Evolutionary conservation across 768 basidiomycete species (phyloP), one percentile per base, ranked within the genome.

Genomic region (Pisolithus microcarpus): DNA sequence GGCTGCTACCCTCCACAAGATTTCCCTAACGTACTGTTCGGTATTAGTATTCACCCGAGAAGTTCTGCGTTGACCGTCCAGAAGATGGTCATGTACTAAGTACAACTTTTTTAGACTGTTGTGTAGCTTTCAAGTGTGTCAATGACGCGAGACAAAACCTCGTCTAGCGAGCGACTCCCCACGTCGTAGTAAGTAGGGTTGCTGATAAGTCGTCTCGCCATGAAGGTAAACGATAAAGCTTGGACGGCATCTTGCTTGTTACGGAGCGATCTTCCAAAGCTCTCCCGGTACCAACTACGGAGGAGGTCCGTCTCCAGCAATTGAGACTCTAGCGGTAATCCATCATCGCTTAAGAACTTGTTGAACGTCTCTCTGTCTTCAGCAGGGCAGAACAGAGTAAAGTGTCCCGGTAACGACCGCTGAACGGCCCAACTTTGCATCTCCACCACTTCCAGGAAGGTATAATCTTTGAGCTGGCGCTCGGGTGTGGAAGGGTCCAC

Each of bases 361-460:
- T 78, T 77, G 63, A 91, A 84, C 13, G 85, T 84, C 55, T 91
- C 88, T 54, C 82, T 80, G 44, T 84, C 80, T 64, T 96, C 94
- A 6, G 82, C 74, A 57, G 92, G 94, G 66, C 95, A 97, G 63
- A 99, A 88, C 43, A 98, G 69, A 60, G 86, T 75, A 70, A 95
- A 93, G 51, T 76, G 75, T 0, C 90, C 87, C 0, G 71, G 57
- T 9, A 72, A 74, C 1, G 74, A 69, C 56, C 83, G 81, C 49
- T 77, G 78, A 11, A 91, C 78, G 4, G 93, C 93, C 30, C 82
- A 79, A 49, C 89, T 81, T 67, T 98, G 94, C 94, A 99, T 98
- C 51, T 81, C 83, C 46, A 88, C 82, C 34, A 99, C 68, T 58
- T 98, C 93, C 18, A 80, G 74, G 36, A 95, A 70, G 0, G 72